Conservation (phyloP, 352 stramenopile species). For the Pythium rhizo-oryzae region DNA sequence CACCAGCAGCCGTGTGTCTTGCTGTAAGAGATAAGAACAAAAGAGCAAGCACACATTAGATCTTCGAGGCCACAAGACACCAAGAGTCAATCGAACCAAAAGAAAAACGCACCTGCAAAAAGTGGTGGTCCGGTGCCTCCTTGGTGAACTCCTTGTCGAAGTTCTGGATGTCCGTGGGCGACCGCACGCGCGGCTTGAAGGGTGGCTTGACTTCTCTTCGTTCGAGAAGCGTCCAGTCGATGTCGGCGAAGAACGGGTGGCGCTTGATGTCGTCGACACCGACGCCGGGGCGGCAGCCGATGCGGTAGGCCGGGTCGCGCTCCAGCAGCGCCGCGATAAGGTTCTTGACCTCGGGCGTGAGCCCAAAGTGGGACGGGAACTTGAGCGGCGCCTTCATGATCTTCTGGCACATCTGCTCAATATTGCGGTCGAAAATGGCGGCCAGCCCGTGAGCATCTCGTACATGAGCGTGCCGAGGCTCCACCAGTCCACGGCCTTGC, state of each 20-base stretch:
- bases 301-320: slow-evolving; percentile 65
- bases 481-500: slow-evolving; percentile 95
- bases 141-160: slow-evolving; percentile 91
- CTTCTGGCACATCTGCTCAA: slow-evolving; percentile 91
- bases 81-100: neutral
- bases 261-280: slow-evolving; percentile 77
- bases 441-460: slow-evolving; percentile 95
- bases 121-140: slow-evolving; percentile 75
- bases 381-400: slow-evolving; percentile 90
- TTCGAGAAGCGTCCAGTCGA: slow-evolving; percentile 80
- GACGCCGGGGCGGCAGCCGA: slow-evolving; percentile 67
- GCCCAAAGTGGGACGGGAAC: slow-evolving; percentile 83
- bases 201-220: slow-evolving; percentile 71
- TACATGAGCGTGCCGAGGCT: slow-evolving; percentile 93
- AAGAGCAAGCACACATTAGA: slow-evolving; percentile 15
- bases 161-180: slow-evolving; percentile 86
- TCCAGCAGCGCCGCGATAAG: slow-evolving; percentile 80
- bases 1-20: slow-evolving; percentile 70
- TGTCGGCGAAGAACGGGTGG: slow-evolving; percentile 80
- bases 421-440: slow-evolving; percentile 94
- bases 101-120: slow-evolving; percentile 44
- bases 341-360: slow-evolving; percentile 76
- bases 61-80: slow-evolving; percentile 2
- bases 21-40: slow-evolving; percentile 34
- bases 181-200: slow-evolving; percentile 86